Evolutionary conservation across 495 filamentous ascomycete species (phyloP), one percentile per base, ranked within the genome.

Genomic region (Endocarpon pusillum): DNA sequence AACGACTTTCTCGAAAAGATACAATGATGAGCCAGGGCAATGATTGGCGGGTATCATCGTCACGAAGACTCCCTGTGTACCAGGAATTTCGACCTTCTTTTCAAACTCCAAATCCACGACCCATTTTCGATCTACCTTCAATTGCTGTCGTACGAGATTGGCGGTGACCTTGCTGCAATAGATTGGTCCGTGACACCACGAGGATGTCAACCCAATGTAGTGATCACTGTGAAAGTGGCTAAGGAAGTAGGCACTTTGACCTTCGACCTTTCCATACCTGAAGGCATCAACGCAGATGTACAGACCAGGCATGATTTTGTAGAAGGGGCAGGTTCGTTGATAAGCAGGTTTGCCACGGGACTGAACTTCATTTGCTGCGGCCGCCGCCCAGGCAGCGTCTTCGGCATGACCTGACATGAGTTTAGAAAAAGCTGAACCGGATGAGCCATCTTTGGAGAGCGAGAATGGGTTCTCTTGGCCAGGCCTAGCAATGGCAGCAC

Each of bases 161-260:
- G 63, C 89, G 0, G 89, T 99, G 5, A 89, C 79, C 38, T 73
- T 75, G 43, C 86, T 94, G 59, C 91, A 96, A 44, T 91, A 99
- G 23, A 99, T 96, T 2, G 84, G 87, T 0, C 89, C 89, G 49
- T 96, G 87, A 34, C 64, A 69, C 89, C 89, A 99, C 29, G 66
- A 80, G 7, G 76, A 72, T 16, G 78, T 86, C 3, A 99, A 63
- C 1, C 89, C 89, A 21, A 93, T 70, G 49, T 99, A 99, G 46
- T 99, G 89, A 48, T 99, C 89, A 40, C 81, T 91, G 54, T 99
- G 89, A 42, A 94, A 99, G 48, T 99, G 89, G 42, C 83, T 93
- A 18, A 99, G 67, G 46, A 99, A 99, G 51, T 99, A 99, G 15
- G 87, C 89, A 32, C 81, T 76, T 49, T 83, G 91, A 0, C 81